Percentiles rank a stretch among this genome's conserved stretches.
Conservation (phyloP, 2,329 filamentous ascomycete genomes). For the Fusarium mundagurra region DNA sequence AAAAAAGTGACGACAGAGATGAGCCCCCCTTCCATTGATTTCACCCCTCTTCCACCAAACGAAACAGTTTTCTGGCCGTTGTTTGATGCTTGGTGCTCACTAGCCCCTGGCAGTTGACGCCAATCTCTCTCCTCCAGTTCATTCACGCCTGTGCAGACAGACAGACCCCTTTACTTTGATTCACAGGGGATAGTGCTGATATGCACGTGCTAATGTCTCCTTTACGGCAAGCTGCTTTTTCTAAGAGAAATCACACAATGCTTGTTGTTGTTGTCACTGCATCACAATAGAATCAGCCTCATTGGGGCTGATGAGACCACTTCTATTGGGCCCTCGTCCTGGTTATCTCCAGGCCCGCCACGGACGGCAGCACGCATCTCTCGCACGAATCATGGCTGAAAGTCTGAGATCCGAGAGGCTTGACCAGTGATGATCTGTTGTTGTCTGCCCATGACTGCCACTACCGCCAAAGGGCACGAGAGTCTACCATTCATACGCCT, state of each 20-base stretch:
- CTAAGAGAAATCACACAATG: background rate
- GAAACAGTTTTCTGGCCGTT: slow-evolving; percentile 9
- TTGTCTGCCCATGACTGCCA: background rate
- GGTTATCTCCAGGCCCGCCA: slow-evolving; percentile 18
- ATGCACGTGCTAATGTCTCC: slow-evolving; percentile 2
- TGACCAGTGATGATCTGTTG: background rate
- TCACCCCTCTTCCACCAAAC: slow-evolving; percentile 40
- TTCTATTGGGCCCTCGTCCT: slow-evolving; percentile 10
- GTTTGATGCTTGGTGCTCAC: background rate
- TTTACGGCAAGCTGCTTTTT: background rate
- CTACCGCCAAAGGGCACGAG: slow-evolving; percentile 9
- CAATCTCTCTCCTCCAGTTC: slow-evolving; percentile 25
- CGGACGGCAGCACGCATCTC: slow-evolving; percentile 14
- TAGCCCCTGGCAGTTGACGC: slow-evolving; percentile 17
- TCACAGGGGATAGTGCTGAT: slow-evolving; percentile 3
- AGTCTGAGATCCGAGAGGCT: slow-evolving; percentile 11
- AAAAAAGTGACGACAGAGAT: slow-evolving; percentile 27
- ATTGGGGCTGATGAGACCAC: slow-evolving; percentile 23
- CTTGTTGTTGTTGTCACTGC: slow-evolving; percentile 5
- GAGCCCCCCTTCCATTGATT: slow-evolving; percentile 27
- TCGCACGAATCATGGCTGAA: slow-evolving; percentile 21
- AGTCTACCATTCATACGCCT: slow-evolving; percentile 15
- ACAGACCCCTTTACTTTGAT: slow-evolving; percentile 2
- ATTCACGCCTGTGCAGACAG: background rate
- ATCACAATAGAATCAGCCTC: slow-evolving; percentile 23